Evolutionary conservation across 306 rosid genomes (phyloP).

Genomic region (Rubus idaeus): DNA sequence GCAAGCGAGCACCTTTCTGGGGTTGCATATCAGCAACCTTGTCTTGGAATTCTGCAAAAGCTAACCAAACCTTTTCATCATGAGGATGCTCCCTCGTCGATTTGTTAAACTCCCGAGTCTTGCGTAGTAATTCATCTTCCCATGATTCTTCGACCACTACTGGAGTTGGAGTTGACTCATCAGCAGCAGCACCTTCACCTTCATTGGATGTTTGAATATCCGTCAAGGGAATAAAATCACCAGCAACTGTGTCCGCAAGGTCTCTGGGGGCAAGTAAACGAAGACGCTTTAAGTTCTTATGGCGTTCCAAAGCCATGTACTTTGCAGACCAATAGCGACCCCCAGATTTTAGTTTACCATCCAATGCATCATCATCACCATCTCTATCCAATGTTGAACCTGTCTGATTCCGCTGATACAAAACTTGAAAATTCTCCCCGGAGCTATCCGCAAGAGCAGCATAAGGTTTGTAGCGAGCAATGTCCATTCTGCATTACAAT

Average conservation of each 20-base stretch:
- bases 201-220: conserved; percentile 44
- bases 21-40: conserved; percentile 78
- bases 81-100: conserved; percentile 81
- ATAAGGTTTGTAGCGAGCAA: conserved; percentile 72
- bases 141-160: conserved; percentile 74
- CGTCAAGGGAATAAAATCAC: conserved; percentile 69
- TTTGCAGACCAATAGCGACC: conserved; percentile 96
- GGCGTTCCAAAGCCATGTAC: conserved; percentile 76
- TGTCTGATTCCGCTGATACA: conserved; percentile 44
- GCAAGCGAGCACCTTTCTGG: conserved; percentile 96
- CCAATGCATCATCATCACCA: conserved; percentile 68
- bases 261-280: conserved; percentile 54
- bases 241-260: conserved; percentile 29
- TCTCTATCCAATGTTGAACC: conserved; percentile 62
- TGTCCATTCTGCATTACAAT: conserved; percentile 76
- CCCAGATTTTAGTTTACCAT: conserved; percentile 60
- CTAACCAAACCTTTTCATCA: conserved; percentile 78
- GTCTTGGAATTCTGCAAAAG: conserved; percentile 88
- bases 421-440: conserved; percentile 37
- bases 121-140: conserved; percentile 85
- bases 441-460: conserved; percentile 38
- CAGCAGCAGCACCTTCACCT: conserved; percentile 19
- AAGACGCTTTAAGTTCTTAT: conserved; percentile 72
- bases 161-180: background rate
- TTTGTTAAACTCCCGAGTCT: conserved; percentile 82